Percentiles rank a stretch among this genome's conserved stretches.
phyloP scores from a whole-genome alignment of 2,329 filamentous ascomycete genomes.

The Arthrobotrys megalospora region DNA sequence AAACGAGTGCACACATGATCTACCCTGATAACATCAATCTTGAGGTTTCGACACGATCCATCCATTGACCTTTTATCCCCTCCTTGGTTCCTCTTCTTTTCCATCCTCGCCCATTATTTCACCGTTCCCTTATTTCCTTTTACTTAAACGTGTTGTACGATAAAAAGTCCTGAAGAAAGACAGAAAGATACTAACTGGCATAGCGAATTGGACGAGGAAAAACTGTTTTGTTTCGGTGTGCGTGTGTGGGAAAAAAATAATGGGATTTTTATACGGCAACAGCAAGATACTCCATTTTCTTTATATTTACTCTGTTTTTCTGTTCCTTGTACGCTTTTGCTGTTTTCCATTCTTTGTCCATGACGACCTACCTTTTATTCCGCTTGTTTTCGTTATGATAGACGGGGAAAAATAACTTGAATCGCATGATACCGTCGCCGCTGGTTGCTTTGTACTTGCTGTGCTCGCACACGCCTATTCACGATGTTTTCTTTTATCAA shows the following conservation, averaged over 20 bases:
- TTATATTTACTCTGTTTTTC: conserved; percentile 14
- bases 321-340: neutral
- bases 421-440: conserved; percentile 59
- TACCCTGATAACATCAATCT: neutral
- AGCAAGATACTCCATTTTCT: conserved; percentile 57
- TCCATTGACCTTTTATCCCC: neutral
- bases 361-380: conserved; percentile 11
- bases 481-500: conserved; percentile 34
- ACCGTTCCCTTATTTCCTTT: conserved; percentile 39
- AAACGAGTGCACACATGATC: neutral
- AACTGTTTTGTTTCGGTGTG: conserved; percentile 52
- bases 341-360: conserved; percentile 7
- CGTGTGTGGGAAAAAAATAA: conserved; percentile 36
- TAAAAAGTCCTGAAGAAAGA: conserved; percentile 62
- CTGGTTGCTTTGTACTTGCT: conserved; percentile 28
- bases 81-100: conserved; percentile 5
- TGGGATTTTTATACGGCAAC: conserved; percentile 62
- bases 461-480: neutral
- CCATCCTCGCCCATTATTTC: neutral
- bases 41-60: neutral
- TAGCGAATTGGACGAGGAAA: conserved; percentile 58
- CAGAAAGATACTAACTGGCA: conserved; percentile 52
- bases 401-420: conserved; percentile 59
- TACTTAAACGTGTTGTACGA: conserved; percentile 60
- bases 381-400: conserved; percentile 33